Conservation (phyloP, 208 protist genomes). For the Leishmania gerbilli region DNA sequence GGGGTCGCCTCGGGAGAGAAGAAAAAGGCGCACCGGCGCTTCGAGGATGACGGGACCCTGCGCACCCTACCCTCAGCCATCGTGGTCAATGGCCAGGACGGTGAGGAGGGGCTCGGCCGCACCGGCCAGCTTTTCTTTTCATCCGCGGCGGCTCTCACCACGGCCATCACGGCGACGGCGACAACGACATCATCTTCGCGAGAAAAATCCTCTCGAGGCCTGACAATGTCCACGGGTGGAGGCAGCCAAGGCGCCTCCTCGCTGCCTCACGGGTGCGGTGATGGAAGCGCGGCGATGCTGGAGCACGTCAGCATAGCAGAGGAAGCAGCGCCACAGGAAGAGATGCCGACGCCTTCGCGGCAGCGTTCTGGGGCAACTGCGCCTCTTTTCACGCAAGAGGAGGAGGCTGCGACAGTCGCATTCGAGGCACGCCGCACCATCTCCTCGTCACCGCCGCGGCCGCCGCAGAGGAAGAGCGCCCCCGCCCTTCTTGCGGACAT, state of each 20-base stretch:
- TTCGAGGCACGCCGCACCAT: background rate
- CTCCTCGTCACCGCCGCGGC: background rate
- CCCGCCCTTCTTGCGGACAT: conserved; percentile 4
- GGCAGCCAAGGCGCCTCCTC: conserved; percentile 17
- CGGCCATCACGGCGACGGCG: background rate
- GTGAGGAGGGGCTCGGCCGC: background rate
- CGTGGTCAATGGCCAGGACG: background rate
- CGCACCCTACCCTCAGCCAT: conserved; percentile 17
- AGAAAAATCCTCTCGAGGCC: conserved; percentile 25
- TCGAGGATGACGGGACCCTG: conserved; percentile 25
- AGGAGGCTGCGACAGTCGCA: background rate
- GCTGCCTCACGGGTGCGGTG: conserved; percentile 10
- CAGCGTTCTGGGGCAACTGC: background rate
- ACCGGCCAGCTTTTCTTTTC: background rate
- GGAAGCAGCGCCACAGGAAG: background rate
- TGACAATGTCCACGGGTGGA: conserved; percentile 16
- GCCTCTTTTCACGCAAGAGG: background rate
- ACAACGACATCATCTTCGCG: conserved; percentile 14
- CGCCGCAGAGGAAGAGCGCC: background rate
- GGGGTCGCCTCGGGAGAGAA: background rate
- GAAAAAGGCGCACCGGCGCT: background rate
- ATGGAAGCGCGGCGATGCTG: conserved; percentile 1
- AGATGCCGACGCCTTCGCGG: background rate
- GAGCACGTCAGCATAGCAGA: background rate
- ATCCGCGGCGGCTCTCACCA: background rate